Conservation (phyloP, 768 basidiomycete species). For the Boletus sp. region DNA sequence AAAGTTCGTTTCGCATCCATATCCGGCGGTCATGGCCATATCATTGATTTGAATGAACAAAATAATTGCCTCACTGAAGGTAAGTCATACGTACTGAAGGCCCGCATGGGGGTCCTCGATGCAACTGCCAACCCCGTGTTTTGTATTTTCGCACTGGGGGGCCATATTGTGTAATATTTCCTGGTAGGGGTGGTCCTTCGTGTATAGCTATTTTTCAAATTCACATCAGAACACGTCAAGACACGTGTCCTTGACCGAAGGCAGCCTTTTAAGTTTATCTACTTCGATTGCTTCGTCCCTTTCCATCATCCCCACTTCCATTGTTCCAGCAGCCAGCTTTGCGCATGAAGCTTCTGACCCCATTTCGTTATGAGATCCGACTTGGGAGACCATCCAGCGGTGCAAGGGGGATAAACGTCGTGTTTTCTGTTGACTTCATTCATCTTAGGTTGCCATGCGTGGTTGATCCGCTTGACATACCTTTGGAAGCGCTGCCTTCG, state of each 20-base stretch:
- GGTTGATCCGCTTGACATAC: background rate
- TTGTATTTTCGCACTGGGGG: background rate
- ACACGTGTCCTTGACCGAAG: background rate
- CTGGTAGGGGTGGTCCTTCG: background rate
- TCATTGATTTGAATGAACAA: background rate
- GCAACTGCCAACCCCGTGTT: background rate
- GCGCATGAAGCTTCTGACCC: background rate
- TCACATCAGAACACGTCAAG: too few relatives aligned
- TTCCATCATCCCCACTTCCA: conserved; percentile 1
- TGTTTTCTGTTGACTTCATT: background rate
- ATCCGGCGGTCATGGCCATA: background rate
- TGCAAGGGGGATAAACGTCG: background rate
- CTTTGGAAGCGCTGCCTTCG: background rate
- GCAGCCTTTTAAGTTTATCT: background rate
- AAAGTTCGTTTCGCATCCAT: background rate
- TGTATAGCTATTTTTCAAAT: background rate
- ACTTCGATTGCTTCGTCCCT: background rate
- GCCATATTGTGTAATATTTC: background rate
- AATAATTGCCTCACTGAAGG: background rate
- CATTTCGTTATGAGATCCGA: background rate
- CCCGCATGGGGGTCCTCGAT: background rate
- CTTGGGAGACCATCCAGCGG: too few relatives aligned
- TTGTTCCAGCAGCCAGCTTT: background rate
- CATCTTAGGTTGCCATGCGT: background rate
- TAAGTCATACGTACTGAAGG: background rate